A percentile compares a stretch with the other conserved stretches of the same genome.
These are phyloP conservation scores for Neonectria punicea DNA, from an alignment of 2,329 filamentous ascomycete genomes.

Conservation along the genomic window DNA sequence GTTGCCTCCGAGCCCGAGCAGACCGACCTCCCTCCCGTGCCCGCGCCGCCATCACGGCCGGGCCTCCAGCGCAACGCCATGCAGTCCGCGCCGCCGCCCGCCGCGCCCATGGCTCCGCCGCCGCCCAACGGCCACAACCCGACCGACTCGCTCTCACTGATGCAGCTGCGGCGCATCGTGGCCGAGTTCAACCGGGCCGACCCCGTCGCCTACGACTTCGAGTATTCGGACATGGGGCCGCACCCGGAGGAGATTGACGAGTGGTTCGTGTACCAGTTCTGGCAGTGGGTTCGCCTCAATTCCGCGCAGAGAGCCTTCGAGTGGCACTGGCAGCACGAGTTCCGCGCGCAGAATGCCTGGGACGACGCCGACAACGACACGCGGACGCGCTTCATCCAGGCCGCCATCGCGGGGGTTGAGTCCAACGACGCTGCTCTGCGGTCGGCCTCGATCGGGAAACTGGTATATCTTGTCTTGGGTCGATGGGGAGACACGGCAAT, in stretches of 20 bases:
- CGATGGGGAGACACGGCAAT: constrained; percentile 77
- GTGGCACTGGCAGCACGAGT: constrained; percentile 74
- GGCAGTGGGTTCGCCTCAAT: constrained; percentile 83
- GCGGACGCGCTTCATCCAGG: constrained; percentile 66
- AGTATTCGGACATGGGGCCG: constrained; percentile 76
- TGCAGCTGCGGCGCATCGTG: constrained; percentile 78
- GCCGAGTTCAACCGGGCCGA: constrained; percentile 77
- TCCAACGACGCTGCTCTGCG: constrained; percentile 60
- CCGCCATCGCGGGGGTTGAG: constrained; percentile 58
- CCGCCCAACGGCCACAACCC: constrained; percentile 48
- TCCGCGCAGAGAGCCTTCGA: constrained; percentile 82
- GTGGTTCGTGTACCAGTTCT: constrained; percentile 94
- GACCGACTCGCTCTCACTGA: constrained; percentile 78
- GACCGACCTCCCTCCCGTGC: constrained; percentile 50
- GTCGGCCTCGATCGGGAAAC: constrained; percentile 64
- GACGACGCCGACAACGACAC: constrained; percentile 68
- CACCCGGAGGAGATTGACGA: constrained; percentile 94
- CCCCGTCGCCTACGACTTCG: constrained; percentile 84
- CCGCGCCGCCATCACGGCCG: constrained; percentile 44
- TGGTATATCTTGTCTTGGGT: constrained; percentile 73
- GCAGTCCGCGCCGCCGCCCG: constrained; percentile 36
- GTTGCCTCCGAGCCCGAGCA: constrained; percentile 49
- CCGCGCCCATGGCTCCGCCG: constrained; percentile 45
- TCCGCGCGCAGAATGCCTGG: constrained; percentile 64
- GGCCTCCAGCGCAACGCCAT: constrained; percentile 45